phyloP scores from a whole-genome alignment of 108 stramenopile genomes.

The Cylindrotheca fusiformis region DNA sequence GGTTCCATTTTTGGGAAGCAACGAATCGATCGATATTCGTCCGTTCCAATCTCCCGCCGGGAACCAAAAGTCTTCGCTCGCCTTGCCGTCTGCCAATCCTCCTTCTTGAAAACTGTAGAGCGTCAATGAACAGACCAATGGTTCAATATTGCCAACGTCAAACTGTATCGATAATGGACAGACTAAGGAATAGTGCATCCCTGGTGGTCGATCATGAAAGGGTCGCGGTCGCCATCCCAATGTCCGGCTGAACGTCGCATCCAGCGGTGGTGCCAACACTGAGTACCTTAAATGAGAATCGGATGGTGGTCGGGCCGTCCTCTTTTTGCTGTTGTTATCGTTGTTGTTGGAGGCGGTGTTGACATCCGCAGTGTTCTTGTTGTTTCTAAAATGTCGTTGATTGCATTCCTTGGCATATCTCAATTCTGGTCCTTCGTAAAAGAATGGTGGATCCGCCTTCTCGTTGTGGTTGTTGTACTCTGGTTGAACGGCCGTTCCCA shows the following conservation, averaged over 20 bases:
- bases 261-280: constrained; percentile 77
- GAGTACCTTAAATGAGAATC: constrained; percentile 19
- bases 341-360: background rate
- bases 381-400: constrained; percentile 31
- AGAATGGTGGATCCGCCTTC: constrained; percentile 40
- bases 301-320: background rate
- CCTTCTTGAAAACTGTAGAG: constrained; percentile 42
- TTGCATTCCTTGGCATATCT: constrained; percentile 49
- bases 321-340: constrained; percentile 7
- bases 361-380: background rate
- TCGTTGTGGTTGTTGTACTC: background rate
- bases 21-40: constrained; percentile 32
- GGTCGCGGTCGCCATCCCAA: constrained; percentile 72
- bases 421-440: constrained; percentile 63
- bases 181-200: constrained; percentile 47
- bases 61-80: constrained; percentile 84
- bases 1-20: constrained; percentile 7
- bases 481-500: constrained; percentile 29
- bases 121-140: constrained; percentile 67
- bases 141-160: constrained; percentile 53
- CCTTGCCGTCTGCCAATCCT: constrained; percentile 44
- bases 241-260: constrained; percentile 52
- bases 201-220: constrained; percentile 75
- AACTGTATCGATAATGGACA: constrained; percentile 56
- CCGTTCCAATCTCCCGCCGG: constrained; percentile 77